Percentiles rank a stretch among this genome's conserved stretches.
Conservation (phyloP, 306 rosid genomes). For the Acacia confusa region DNA sequence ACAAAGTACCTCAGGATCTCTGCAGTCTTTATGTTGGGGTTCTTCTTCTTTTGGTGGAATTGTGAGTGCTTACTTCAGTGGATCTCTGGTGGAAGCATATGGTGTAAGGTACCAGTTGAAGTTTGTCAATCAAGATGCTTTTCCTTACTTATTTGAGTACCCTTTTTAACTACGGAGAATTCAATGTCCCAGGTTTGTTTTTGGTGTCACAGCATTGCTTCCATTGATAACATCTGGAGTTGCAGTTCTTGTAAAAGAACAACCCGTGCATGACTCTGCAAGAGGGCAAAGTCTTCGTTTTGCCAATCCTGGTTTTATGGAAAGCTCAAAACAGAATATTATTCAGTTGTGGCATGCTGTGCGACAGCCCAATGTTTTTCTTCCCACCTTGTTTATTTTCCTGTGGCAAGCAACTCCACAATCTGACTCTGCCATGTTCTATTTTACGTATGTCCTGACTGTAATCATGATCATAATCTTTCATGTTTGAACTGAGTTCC, state of each 20-base stretch:
- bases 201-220: constrained; percentile 88
- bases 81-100: constrained; percentile 75
- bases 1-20: constrained; percentile 95
- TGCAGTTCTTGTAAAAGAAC: constrained; percentile 90
- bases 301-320: constrained; percentile 47
- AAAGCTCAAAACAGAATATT: constrained; percentile 69
- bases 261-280: constrained; percentile 47
- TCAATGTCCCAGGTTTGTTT: constrained; percentile 79
- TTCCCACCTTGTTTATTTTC: constrained; percentile 90
- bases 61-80: constrained; percentile 93
- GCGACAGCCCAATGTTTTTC: constrained; percentile 70
- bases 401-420: constrained; percentile 99
- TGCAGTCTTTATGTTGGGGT: constrained; percentile 99
- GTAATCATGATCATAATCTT: constrained; percentile 26
- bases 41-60: constrained; percentile 98
- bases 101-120: constrained; percentile 77
- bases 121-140: constrained; percentile 29
- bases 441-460: constrained; percentile 67
- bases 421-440: constrained; percentile 98
- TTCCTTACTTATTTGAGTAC: constrained; percentile 19
- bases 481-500: constrained; percentile 20
- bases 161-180: constrained; percentile 13
- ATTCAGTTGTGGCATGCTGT: constrained; percentile 77
- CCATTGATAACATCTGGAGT: constrained; percentile 92
- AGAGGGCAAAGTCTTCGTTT: constrained; percentile 48